phyloP scores from a whole-genome alignment of 345 rosid species.

The Raphanus sativus region DNA sequence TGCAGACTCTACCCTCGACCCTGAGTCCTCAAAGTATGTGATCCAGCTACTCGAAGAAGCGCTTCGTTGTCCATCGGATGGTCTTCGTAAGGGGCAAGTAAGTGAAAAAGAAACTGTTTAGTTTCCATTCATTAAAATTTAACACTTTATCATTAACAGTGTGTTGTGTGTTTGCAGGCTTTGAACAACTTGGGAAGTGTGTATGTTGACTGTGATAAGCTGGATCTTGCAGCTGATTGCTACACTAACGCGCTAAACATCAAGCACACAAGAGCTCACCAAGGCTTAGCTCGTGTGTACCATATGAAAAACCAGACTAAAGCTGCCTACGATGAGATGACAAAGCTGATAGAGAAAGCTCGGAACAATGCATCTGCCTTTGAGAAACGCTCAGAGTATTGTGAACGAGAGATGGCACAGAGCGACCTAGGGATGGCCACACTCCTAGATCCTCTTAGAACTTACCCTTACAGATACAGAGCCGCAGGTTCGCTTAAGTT shows the following conservation, averaged over 20 bases:
- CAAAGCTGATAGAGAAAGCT: constrained; percentile 88
- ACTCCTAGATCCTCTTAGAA: constrained; percentile 82
- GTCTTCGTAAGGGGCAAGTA: constrained; percentile 97
- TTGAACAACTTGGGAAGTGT: constrained; percentile 86
- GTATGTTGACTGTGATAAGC: constrained; percentile 80
- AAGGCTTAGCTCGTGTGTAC: constrained; percentile 88
- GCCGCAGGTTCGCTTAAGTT: constrained; percentile 66
- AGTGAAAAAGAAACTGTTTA: constrained; percentile 9
- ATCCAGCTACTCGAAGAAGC: constrained; percentile 88
- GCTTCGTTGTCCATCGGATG: constrained; percentile 93
- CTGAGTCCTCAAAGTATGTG: constrained; percentile 66
- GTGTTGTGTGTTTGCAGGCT: constrained; percentile 56
- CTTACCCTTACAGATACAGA: constrained; percentile 93
- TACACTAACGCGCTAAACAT: constrained; percentile 86
- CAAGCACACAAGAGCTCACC: constrained; percentile 97
- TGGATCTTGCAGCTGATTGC: constrained; percentile 87
- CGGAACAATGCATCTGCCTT: constrained; percentile 84
- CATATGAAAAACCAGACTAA: constrained; percentile 77
- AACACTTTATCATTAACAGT: neutral
- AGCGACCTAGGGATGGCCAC: constrained; percentile 79
- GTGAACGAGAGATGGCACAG: constrained; percentile 91
- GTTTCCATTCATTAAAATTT: neutral
- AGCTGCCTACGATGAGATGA: constrained; percentile 95
- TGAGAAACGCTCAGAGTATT: constrained; percentile 96
- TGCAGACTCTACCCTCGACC: constrained; percentile 68